These are phyloP conservation scores for Lipomyces yamadae DNA, from an alignment of 805 yeast species.

Conservation along the genomic window DNA sequence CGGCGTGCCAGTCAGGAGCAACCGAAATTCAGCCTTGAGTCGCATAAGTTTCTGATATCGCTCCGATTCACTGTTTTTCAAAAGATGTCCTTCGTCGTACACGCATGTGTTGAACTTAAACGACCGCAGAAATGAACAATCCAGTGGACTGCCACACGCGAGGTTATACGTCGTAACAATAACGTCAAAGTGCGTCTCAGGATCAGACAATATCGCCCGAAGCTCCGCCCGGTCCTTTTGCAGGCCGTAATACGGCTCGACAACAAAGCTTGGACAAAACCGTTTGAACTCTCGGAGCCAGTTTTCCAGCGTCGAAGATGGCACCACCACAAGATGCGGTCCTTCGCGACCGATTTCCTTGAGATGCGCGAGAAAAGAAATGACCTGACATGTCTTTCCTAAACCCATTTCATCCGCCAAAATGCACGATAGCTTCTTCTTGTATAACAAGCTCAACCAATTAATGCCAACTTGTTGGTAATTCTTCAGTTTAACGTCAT, in stretches of 20 bases:
- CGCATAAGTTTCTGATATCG: conserved; percentile 87
- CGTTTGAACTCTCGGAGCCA: conserved; percentile 94
- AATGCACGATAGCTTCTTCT: conserved; percentile 82
- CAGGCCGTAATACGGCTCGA: conserved; percentile 93
- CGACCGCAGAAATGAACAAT: conserved; percentile 74
- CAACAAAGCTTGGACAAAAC: conserved; percentile 78
- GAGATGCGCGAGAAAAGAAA: conserved; percentile 84
- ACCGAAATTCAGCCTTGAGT: conserved; percentile 78
- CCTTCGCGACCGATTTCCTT: conserved; percentile 70
- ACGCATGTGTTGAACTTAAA: conserved; percentile 84
- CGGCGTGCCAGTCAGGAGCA: conserved; percentile 95
- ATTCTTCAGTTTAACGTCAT: conserved; percentile 70
- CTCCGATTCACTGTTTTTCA: conserved; percentile 86
- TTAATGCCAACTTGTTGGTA: conserved; percentile 98
- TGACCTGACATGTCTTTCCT: conserved; percentile 96
- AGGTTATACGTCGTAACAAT: conserved; percentile 91
- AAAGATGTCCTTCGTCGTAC: conserved; percentile 97
- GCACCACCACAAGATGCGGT: conserved; percentile 93
- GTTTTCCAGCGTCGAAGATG: conserved; percentile 94
- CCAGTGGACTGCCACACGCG: conserved; percentile 85
- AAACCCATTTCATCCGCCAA: conserved; percentile 98
- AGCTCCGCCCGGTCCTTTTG: conserved; percentile 83
- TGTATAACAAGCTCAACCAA: conserved; percentile 84
- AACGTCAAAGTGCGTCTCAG: conserved; percentile 71
- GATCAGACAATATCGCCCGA: conserved; percentile 65